Evolutionary conservation across 805 yeast genomes (phyloP).

Genomic region (Torulaspora quercuum): DNA sequence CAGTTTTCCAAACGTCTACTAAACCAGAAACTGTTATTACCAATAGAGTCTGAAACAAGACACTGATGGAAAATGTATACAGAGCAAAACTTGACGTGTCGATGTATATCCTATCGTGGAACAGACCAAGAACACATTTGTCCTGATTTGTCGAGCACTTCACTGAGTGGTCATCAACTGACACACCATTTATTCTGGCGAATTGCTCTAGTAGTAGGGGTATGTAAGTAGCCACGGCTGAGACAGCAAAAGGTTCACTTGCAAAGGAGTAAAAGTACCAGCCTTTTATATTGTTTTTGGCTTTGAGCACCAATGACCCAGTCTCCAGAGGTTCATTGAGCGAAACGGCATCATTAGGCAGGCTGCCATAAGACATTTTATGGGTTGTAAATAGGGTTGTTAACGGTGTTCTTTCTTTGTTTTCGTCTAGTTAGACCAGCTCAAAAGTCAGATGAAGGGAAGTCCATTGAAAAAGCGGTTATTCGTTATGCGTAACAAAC

Average conservation of each 20-base stretch:
- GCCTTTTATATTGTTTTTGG: constrained; percentile 48
- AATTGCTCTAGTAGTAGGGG: constrained; percentile 68
- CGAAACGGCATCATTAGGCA: constrained; percentile 1
- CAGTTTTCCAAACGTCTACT: constrained; percentile 49
- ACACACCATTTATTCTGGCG: constrained; percentile 71
- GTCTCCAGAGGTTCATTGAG: constrained; percentile 3
- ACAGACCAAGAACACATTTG: constrained; percentile 47
- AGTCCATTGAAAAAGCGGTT: too few species aligned
- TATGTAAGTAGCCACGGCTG: constrained; percentile 74
- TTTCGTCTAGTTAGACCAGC: too few species aligned
- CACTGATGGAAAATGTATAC: constrained; percentile 70
- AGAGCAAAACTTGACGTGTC: constrained; percentile 73
- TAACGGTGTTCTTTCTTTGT: too few species aligned
- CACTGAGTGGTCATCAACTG: constrained; percentile 51
- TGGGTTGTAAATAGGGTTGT: too few species aligned
- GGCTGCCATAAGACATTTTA: constrained; percentile 15
- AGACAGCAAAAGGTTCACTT: constrained; percentile 75
- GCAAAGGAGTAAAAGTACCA: constrained; percentile 74
- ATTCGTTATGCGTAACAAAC: too few species aligned
- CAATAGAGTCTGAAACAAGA: constrained; percentile 63
- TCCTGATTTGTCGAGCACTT: constrained; percentile 44
- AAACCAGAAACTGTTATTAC: constrained; percentile 75
- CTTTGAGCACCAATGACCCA: constrained; percentile 16
- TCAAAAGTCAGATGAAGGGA: too few species aligned
- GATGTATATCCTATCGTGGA: constrained; percentile 46